Base-by-base conservation (phyloP, 768 basidiomycete genomes). In the Suillus spraguei region DNA sequence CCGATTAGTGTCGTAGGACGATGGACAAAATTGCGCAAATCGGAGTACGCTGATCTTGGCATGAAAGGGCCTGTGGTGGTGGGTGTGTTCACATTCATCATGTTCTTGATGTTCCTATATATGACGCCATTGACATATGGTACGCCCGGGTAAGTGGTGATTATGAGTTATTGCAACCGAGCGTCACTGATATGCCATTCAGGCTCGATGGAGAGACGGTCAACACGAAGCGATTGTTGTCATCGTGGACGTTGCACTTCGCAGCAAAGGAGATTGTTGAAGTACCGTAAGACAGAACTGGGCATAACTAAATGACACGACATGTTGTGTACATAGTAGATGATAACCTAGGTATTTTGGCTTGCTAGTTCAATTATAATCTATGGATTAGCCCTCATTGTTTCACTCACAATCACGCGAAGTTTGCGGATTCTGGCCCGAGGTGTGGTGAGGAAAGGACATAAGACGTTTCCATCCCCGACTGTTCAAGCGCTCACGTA, bases 211-310 rank as follows among this genome's bases (percentile, higher is more conserved):
- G 95, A 22, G 89, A 93, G 35, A 79, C 87, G 71, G 94, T 99
- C 67, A 94, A 95, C 74, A 81, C 86, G 69, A 86, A 92, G 75
- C 85, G 94, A 64, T 75, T 99, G 42, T 78, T 98, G 62, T 87
- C 88, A 33, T 91, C 89, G 63, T 99, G 97, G 97, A 97, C 95
- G 39, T 81, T 99, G 72, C 95, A 98, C 80, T 95, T 94, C 71
- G 91, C 91, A 38, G 90, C 86, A 33, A 93, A 92, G 79, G 80
- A 79, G 72, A 81, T 81, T 9, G 70, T 74, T 56, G 82, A 83
- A 60, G 68, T 66, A 59, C 59, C 63, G 64, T 77, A 65, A 74
- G 53, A 59, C 52, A 63, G 14, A n/a, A 14, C 16, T 11, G 39
- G 58, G 52, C 13, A 16, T 41, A 10, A 41, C 28, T 58, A 17